phyloP scores from a whole-genome alignment of 805 yeast species.

The Saccharomyces kudriavzevii region DNA sequence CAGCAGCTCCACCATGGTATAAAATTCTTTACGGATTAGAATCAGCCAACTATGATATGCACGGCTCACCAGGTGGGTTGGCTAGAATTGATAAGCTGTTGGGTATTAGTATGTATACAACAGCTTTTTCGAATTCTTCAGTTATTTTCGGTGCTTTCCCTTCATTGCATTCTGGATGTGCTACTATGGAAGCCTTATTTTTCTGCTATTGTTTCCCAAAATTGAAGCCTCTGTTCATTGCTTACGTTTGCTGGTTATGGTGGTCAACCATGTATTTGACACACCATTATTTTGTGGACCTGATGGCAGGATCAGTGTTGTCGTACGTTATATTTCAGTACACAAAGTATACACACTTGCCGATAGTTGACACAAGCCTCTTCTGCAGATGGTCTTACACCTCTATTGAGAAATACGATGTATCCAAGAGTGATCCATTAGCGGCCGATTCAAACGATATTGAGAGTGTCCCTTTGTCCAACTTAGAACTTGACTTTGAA shows the following conservation, averaged over 20 bases:
- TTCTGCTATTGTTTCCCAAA: constrained; percentile 75
- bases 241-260: constrained; percentile 91
- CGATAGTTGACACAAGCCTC: constrained; percentile 42
- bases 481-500: constrained; percentile 20
- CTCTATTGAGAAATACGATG: constrained; percentile 31
- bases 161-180: constrained; percentile 87
- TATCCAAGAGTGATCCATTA: constrained; percentile 32
- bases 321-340: constrained; percentile 62
- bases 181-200: constrained; percentile 88
- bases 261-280: constrained; percentile 97
- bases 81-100: constrained; percentile 75
- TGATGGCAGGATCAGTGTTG: constrained; percentile 87
- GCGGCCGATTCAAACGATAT: constrained; percentile 23
- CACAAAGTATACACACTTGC: constrained; percentile 61
- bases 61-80: constrained; percentile 93
- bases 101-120: constrained; percentile 75
- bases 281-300: constrained; percentile 90
- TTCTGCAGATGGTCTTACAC: constrained; percentile 68
- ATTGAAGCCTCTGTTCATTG: constrained; percentile 53
- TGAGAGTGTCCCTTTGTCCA: constrained; percentile 27
- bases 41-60: constrained; percentile 86
- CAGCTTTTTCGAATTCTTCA: constrained; percentile 78
- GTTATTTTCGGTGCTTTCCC: constrained; percentile 89
- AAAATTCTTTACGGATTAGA: constrained; percentile 72
- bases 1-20: constrained; percentile 98